Conservation (phyloP, 1,139 yeast genomes). For the Sugiyamaella neomexicana region DNA sequence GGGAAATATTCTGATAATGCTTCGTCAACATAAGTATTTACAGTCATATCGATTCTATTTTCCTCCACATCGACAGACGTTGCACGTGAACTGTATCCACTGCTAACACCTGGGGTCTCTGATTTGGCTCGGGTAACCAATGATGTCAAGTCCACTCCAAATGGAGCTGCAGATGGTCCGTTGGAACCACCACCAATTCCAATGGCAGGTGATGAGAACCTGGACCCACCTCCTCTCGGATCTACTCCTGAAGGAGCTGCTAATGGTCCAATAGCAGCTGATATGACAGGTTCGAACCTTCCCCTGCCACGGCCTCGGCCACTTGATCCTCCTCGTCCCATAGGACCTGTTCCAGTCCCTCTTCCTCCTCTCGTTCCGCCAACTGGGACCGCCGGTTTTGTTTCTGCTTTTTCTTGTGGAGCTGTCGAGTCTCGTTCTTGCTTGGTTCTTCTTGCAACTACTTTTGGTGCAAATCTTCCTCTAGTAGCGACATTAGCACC, state of each 20-base stretch:
- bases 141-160: conserved; percentile 15
- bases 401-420: conserved; percentile 52
- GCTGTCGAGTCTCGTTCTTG: conserved; percentile 81
- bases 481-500: conserved; percentile 45
- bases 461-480: conserved; percentile 78
- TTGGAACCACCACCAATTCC: conserved; percentile 9
- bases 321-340: conserved; percentile 25
- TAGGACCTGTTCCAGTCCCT: conserved; percentile 26
- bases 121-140: conserved; percentile 26
- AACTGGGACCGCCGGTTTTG: conserved; percentile 20
- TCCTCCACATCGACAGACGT: conserved; percentile 27
- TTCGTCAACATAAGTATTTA: conserved; percentile 25
- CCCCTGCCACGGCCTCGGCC: conserved; percentile 22
- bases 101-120: conserved; percentile 28
- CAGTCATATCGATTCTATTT: conserved; percentile 33
- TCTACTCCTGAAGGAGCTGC: conserved; percentile 34
- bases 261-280: conserved; percentile 40
- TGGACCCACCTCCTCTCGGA: conserved; percentile 15
- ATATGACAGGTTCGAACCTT: conserved; percentile 35
- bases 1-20: conserved; percentile 36
- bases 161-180: conserved; percentile 11
- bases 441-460: conserved; percentile 74
- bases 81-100: conserved; percentile 16
- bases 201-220: conserved; percentile 20
- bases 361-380: conserved; percentile 27